Evolutionary conservation across 306 rosid species (phyloP).

Genomic region (Prunus armeniaca): DNA sequence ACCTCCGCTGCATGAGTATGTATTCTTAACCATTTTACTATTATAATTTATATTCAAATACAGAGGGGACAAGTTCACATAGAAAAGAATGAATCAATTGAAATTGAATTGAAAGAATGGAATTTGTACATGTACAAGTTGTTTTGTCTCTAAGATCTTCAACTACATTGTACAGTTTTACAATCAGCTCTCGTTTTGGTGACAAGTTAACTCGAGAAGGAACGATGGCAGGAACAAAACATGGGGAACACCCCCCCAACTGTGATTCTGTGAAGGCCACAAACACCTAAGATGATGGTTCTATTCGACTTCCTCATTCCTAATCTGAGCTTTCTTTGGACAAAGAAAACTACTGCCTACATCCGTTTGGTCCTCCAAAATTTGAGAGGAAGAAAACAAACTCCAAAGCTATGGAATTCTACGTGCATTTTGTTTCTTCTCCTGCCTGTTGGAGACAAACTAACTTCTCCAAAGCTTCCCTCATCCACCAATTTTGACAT

Average conservation of each 20-base stretch:
- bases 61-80: not conserved
- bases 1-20: no score
- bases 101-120: slow-evolving; percentile 49
- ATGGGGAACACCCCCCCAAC: not conserved
- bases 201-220: slow-evolving; percentile 3
- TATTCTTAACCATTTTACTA: no score
- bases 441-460: slow-evolving; percentile 23
- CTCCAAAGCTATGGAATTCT: not conserved
- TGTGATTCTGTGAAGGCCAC: not conserved
- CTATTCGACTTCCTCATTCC: not conserved
- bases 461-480: slow-evolving; percentile 67
- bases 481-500: slow-evolving; percentile 91
- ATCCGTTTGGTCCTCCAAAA: slow-evolving; percentile 16
- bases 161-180: slow-evolving; percentile 25
- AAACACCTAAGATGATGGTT: not conserved
- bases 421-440: slow-evolving; percentile 22
- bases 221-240: slow-evolving; percentile 12
- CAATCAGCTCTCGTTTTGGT: slow-evolving; percentile 6
- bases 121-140: slow-evolving; percentile 32
- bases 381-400: not conserved
- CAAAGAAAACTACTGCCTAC: not conserved
- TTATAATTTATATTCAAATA: no score
- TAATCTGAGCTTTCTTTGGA: not conserved
- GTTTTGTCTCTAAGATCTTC: slow-evolving; percentile 30
- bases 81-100: slow-evolving; percentile 32